Percentiles rank a stretch among this genome's conserved stretches.
Conservation (phyloP, 2,329 filamentous ascomycete species). For the Gaeumannomyces sp. region DNA sequence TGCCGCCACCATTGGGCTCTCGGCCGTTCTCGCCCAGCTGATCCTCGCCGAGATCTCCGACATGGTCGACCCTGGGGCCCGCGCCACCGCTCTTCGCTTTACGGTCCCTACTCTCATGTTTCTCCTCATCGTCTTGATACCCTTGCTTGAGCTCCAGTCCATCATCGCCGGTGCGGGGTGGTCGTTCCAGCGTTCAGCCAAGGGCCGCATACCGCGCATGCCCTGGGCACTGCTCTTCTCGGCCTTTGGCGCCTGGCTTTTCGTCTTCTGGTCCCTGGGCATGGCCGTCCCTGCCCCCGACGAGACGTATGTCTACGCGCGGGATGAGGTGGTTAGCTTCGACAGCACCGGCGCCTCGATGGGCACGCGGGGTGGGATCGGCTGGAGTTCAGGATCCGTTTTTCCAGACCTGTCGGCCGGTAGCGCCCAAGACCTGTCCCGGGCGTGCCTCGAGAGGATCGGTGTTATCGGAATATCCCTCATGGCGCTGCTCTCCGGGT, state of each 20-base stretch:
- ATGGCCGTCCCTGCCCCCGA: conserved; percentile 40
- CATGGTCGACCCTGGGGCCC: conserved; percentile 60
- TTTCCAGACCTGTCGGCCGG: conserved; percentile 6
- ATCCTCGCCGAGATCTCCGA: conserved; percentile 81
- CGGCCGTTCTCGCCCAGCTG: conserved; percentile 70
- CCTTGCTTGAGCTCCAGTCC: conserved; percentile 71
- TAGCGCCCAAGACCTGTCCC: conserved; percentile 31
- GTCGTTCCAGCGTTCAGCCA: conserved; percentile 53
- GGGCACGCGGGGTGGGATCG: conserved; percentile 13
- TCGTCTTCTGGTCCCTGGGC: conserved; percentile 71
- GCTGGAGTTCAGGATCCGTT: conserved; percentile 11
- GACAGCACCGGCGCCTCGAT: conserved; percentile 26
- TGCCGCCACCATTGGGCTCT: conserved; percentile 68
- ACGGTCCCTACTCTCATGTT: conserved; percentile 67
- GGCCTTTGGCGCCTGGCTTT: conserved; percentile 63
- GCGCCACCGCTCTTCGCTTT: conserved; percentile 60
- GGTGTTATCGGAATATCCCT: conserved; percentile 80
- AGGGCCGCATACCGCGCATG: conserved; percentile 48
- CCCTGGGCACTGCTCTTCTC: conserved; percentile 59
- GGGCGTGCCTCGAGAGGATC: conserved; percentile 60
- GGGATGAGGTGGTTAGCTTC: conserved; percentile 21
- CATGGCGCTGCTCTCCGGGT: conserved; percentile 84
- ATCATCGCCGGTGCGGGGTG: conserved; percentile 52
- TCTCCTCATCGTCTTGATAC: conserved; percentile 67
- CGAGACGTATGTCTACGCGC: conserved; percentile 19